A percentile compares a stretch with the other conserved stretches of the same genome.
Conservation (phyloP, 345 rosid species). For the Eutrema heterophyllum region DNA sequence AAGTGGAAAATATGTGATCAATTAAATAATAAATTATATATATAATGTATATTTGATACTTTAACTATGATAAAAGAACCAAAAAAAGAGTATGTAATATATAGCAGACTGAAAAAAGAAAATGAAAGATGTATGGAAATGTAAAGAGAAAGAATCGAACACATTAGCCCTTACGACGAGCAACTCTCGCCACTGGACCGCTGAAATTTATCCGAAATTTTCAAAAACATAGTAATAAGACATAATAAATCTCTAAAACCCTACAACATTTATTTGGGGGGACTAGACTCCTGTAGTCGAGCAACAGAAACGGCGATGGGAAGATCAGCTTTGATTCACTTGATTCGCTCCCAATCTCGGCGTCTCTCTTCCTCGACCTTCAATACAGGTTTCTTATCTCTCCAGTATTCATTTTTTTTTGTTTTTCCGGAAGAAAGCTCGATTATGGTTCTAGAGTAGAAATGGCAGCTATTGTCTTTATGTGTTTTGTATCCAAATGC, state of each 20-base stretch:
- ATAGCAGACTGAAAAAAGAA: too few species aligned
- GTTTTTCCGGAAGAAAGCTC: neutral
- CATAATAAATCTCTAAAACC: neutral
- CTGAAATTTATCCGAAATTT: accelerated
- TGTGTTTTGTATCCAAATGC: neutral
- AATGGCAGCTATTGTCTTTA: neutral
- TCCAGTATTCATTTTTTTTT: neutral
- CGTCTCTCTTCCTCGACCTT: conserved; percentile 37
- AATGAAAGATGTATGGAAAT: too few species aligned
- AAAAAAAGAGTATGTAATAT: too few species aligned
- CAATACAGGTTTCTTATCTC: conserved; percentile 37
- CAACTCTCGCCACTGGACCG: neutral
- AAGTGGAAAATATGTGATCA: too few species aligned
- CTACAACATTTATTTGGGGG: conserved; percentile 8
- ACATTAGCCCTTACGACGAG: accelerated
- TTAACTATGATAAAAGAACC: too few species aligned
- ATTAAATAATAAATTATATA: too few species aligned
- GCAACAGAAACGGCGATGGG: conserved; percentile 45
- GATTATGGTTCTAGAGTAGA: neutral
- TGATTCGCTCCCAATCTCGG: conserved; percentile 58
- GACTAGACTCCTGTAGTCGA: neutral
- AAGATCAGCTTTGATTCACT: conserved; percentile 51
- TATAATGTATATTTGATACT: too few species aligned
- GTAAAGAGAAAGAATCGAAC: neutral
- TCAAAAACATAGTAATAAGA: too few species aligned